phyloP scores from a whole-genome alignment of 495 filamentous ascomycete species.

The Ramalina intermedia region DNA sequence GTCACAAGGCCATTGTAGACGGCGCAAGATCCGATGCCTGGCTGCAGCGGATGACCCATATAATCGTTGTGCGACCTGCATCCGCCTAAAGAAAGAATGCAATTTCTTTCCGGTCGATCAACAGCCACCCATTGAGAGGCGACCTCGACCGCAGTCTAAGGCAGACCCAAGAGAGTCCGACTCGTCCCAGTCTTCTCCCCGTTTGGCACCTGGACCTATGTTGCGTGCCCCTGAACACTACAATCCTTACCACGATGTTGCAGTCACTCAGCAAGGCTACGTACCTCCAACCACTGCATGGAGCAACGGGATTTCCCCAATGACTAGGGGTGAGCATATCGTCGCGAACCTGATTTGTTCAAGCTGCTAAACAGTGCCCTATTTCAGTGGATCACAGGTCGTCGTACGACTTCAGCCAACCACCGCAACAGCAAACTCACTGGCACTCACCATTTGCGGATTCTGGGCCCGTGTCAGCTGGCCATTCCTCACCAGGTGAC shows the following conservation, averaged over 20 bases:
- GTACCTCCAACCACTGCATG: conserved; percentile 1
- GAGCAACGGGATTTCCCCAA: conserved; percentile 10
- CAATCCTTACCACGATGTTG: conserved; percentile 21
- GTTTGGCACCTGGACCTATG: conserved; percentile 15
- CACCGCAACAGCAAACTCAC: conserved; percentile 9
- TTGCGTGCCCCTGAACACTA: conserved; percentile 26
- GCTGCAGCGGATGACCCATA: conserved; percentile 62
- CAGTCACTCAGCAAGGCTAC: conserved; percentile 17
- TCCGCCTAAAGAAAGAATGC: conserved; percentile 90
- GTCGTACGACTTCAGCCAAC: conserved; percentile 10
- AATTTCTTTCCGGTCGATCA: conserved; percentile 89
- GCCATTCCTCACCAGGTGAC: conserved; percentile 15
- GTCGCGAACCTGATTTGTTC: background rate
- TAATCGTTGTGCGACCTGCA: conserved; percentile 88
- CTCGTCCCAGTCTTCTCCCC: conserved; percentile 31
- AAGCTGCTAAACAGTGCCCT: background rate
- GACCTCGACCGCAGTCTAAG: conserved; percentile 31
- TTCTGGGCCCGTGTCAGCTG: conserved; percentile 11
- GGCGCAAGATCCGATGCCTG: conserved; percentile 90
- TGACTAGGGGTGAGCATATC: conserved; percentile 11
- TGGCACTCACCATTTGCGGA: conserved; percentile 16
- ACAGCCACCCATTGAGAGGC: conserved; percentile 46
- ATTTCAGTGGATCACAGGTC: conserved; percentile 4
- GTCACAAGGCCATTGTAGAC: conserved; percentile 70
- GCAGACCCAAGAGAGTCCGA: conserved; percentile 27